Evolutionary conservation across 176 grass and related monocot species (phyloP).

Genomic region (Calamus simplicifolius): DNA sequence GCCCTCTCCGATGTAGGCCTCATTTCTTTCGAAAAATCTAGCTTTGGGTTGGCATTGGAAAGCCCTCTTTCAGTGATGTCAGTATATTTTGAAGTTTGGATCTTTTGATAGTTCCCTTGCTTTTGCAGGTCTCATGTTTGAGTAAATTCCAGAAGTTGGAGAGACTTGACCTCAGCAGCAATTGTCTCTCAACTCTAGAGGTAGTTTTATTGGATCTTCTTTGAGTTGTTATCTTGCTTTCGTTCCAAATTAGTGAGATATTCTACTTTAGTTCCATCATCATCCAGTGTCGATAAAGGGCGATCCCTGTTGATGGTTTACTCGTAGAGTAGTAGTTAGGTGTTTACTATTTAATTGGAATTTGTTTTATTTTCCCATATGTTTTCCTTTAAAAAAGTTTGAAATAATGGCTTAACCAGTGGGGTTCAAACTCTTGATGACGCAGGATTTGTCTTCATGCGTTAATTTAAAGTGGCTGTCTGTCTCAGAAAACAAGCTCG

Average conservation of each 20-base stretch:
- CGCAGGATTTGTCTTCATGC: slow-evolving; percentile 57
- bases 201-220: slow-evolving; percentile 9
- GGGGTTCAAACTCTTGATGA: neutral
- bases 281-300: too few species aligned
- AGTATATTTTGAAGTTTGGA: neutral
- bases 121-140: slow-evolving; percentile 68
- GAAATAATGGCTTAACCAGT: too few species aligned
- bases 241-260: neutral
- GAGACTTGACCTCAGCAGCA: slow-evolving; percentile 72
- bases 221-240: neutral
- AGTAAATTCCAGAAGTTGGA: slow-evolving; percentile 60
- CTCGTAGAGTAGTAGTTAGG: too few species aligned
- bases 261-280: too few species aligned
- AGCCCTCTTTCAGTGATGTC: neutral
- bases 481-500: slow-evolving; percentile 80
- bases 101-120: neutral
- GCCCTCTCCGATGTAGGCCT: slow-evolving; percentile 44
- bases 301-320: too few species aligned
- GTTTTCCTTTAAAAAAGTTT: too few species aligned
- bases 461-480: slow-evolving; percentile 75
- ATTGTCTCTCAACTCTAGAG: slow-evolving; percentile 88
- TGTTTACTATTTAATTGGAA: too few species aligned
- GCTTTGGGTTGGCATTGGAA: neutral
- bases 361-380: too few species aligned
- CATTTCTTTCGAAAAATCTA: neutral